These are phyloP conservation scores for Thecamonas trahens DNA, from an alignment of 78 protist species.

Conservation along the genomic window DNA sequence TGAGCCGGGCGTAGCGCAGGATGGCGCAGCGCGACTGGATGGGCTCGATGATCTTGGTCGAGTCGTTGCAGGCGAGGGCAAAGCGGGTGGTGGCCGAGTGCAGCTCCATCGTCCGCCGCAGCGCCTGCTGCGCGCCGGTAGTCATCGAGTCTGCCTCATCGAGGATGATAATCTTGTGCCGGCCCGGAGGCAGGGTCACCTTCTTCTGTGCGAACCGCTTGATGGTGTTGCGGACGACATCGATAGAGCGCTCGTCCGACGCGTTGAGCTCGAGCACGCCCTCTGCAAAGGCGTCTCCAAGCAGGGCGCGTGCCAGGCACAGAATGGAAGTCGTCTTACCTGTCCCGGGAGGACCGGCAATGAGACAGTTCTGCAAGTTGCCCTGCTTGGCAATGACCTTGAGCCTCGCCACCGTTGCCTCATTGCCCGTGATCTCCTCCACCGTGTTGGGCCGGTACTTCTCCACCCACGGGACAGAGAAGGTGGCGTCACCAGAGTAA, in stretches of 20 bases:
- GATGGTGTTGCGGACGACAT: conserved; percentile 95
- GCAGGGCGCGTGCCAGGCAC: conserved; percentile 78
- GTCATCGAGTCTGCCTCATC: conserved; percentile 99
- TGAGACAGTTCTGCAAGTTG: conserved; percentile 86
- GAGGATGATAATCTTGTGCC: conserved; percentile 92
- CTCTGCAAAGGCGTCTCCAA: conserved; percentile 63
- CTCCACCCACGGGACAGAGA: conserved; percentile 96
- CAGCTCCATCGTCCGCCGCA: conserved; percentile 92
- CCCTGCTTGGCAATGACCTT: conserved; percentile 79
- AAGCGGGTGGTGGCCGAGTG: conserved; percentile 90
- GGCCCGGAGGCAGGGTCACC: conserved; percentile 78
- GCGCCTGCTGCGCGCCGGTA: conserved; percentile 95
- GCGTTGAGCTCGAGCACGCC: conserved; percentile 92
- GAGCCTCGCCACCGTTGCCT: conserved; percentile 78
- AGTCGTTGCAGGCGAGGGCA: conserved; percentile 93
- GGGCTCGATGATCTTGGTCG: conserved; percentile 92
- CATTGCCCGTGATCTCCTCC: conserved; percentile 93
- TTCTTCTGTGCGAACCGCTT: conserved; percentile 96
- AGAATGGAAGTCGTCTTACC: conserved; percentile 92
- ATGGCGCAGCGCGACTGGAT: conserved; percentile 90
- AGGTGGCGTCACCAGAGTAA: too few relatives aligned
- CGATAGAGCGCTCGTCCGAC: conserved; percentile 89
- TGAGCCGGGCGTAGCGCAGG: conserved; percentile 66
- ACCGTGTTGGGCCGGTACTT: conserved; percentile 92
- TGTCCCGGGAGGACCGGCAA: conserved; percentile 89